phyloP scores from a whole-genome alignment of 1,139 yeast species.

The Wickerhamomyces sp. region DNA sequence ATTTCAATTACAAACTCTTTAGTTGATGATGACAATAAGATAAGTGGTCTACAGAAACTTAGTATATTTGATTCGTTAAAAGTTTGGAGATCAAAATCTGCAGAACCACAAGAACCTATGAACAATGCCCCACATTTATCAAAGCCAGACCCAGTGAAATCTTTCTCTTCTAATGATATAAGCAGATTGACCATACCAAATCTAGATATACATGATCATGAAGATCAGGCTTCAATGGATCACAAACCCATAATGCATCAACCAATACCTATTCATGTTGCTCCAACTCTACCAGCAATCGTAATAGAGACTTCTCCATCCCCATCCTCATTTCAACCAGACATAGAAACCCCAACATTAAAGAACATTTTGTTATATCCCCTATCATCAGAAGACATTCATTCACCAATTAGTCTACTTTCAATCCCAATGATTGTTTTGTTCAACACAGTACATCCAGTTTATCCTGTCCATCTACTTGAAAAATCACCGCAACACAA shows the following conservation, averaged over 20 bases:
- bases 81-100: constrained; percentile 8
- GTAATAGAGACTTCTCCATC: background rate
- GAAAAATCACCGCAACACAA: background rate
- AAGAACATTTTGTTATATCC: constrained; percentile 6
- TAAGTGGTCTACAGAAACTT: constrained; percentile 14
- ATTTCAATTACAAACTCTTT: background rate
- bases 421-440: constrained; percentile 9
- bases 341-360: background rate
- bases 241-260: too few relatives aligned
- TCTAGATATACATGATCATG: too few relatives aligned
- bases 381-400: constrained; percentile 9
- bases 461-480: constrained; percentile 6
- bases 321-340: background rate
- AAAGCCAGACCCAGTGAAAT: background rate
- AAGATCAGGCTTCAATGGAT: too few relatives aligned
- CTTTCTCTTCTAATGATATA: background rate
- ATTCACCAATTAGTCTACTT: constrained; percentile 1
- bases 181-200: background rate
- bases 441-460: constrained; percentile 16
- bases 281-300: background rate
- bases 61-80: constrained; percentile 14
- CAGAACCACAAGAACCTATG: background rate
- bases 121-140: too few relatives aligned
- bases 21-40: constrained; percentile 12
- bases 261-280: background rate